Evolutionary conservation across 805 yeast species (phyloP).

Genomic region (Ascoidea asiatica): DNA sequence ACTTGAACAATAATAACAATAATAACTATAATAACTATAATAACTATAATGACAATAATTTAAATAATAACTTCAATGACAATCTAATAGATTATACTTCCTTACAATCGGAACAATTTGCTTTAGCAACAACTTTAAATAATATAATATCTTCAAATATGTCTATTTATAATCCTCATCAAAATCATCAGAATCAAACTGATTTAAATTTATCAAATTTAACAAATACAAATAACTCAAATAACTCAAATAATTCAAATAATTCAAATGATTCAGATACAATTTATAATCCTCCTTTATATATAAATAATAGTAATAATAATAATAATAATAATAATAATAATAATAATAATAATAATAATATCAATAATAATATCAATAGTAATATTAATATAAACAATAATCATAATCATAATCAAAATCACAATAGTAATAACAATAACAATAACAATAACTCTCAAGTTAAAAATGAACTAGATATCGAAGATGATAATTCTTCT

Average conservation of each 20-base stretch:
- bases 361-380: neutral
- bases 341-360: neutral
- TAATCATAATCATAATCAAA: neutral
- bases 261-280: neutral
- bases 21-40: no score
- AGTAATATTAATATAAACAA: neutral
- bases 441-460: neutral
- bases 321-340: neutral
- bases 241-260: neutral
- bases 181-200: no score
- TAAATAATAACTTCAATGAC: no score
- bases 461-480: neutral
- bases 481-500: neutral
- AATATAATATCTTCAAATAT: no score
- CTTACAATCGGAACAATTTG: no score
- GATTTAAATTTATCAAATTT: constrained; percentile 14
- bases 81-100: no score
- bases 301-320: neutral
- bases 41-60: no score
- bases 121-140: no score
- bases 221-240: neutral
- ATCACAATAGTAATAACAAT: no score
- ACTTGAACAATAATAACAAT: no score
- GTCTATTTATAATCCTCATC: no score
- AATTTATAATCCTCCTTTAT: neutral